A percentile compares a stretch with the other conserved stretches of the same genome.
Conservation (phyloP, 169 alveolate genomes). For the Plasmodium fragile region DNA sequence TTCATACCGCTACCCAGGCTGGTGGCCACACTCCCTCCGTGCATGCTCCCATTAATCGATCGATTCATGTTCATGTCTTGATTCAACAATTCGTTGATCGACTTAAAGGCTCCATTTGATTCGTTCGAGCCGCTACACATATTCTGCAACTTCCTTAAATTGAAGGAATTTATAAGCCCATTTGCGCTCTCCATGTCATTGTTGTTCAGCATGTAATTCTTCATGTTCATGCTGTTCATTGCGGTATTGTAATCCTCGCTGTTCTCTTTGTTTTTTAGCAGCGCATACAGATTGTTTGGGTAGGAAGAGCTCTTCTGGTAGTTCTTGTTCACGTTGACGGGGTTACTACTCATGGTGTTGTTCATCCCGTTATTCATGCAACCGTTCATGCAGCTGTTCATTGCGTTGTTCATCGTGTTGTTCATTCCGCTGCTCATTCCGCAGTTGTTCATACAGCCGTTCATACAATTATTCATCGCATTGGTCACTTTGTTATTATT, state of each 20-base stretch:
- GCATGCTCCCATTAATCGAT: conserved; percentile 1
- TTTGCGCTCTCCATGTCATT: neutral
- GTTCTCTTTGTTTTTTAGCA: conserved; percentile 30
- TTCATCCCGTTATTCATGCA: neutral
- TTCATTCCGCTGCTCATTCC: neutral
- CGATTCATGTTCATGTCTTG: conserved; percentile 39
- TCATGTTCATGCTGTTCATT: conserved; percentile 18
- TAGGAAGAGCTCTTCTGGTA: conserved; percentile 52
- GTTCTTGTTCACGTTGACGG: neutral
- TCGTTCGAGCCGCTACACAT: conserved; percentile 1
- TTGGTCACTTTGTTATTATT: neutral
- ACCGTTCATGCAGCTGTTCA: neutral
- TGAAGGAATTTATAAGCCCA: conserved; percentile 11
- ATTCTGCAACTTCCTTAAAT: conserved; percentile 21
- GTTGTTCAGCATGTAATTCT: conserved; percentile 14
- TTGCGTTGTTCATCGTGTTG: neutral
- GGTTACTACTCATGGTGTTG: neutral
- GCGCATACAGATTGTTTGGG: conserved; percentile 23
- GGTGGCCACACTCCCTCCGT: neutral
- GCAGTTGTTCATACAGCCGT: neutral
- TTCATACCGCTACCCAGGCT: neutral
- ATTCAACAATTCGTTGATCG: conserved; percentile 8
- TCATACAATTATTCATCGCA: neutral
- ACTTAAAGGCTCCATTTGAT: neutral
- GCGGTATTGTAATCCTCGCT: conserved; percentile 16